A percentile compares a stretch with the other conserved stretches of the same genome.
These are phyloP conservation scores for Pezicula rhizophila DNA, from an alignment of 2,329 filamentous ascomycete species.

Conservation along the genomic window DNA sequence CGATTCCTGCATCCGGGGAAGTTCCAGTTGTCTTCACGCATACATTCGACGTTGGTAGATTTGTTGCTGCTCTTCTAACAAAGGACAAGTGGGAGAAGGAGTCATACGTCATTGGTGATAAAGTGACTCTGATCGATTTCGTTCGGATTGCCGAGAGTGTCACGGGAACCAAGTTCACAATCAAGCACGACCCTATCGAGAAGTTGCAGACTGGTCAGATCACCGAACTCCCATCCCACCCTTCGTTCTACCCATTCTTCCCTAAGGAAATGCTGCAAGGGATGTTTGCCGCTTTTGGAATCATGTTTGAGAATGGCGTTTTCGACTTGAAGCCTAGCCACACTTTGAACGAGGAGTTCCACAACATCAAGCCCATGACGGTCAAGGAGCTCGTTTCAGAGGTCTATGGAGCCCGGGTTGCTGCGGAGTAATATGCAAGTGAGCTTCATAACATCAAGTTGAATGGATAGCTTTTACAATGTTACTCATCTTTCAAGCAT, in stretches of 20 bases:
- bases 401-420: neutral
- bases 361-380: slow-evolving; percentile 20
- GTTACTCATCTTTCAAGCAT: neutral
- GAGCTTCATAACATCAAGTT: neutral
- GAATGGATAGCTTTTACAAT: neutral
- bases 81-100: slow-evolving; percentile 37
- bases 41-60: slow-evolving; percentile 41
- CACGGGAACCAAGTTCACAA: slow-evolving; percentile 30
- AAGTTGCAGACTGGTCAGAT: slow-evolving; percentile 28
- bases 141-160: slow-evolving; percentile 36
- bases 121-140: slow-evolving; percentile 38
- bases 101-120: slow-evolving; percentile 32
- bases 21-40: slow-evolving; percentile 40
- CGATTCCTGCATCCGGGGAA: slow-evolving; percentile 43
- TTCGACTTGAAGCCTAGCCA: slow-evolving; percentile 12
- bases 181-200: slow-evolving; percentile 29
- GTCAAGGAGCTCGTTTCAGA: slow-evolving; percentile 17
- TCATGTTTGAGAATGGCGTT: slow-evolving; percentile 15
- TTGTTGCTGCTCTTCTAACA: slow-evolving; percentile 36
- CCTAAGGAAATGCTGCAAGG: slow-evolving; percentile 20
- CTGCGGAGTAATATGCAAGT: neutral
- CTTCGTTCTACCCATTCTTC: slow-evolving; percentile 19
- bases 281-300: slow-evolving; percentile 17
- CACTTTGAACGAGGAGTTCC: slow-evolving; percentile 26
- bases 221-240: slow-evolving; percentile 28